A percentile compares a stretch with the other conserved stretches of the same genome.
Evolutionary conservation across 805 yeast genomes (phyloP).

Genomic region (Candida multigemmis): DNA sequence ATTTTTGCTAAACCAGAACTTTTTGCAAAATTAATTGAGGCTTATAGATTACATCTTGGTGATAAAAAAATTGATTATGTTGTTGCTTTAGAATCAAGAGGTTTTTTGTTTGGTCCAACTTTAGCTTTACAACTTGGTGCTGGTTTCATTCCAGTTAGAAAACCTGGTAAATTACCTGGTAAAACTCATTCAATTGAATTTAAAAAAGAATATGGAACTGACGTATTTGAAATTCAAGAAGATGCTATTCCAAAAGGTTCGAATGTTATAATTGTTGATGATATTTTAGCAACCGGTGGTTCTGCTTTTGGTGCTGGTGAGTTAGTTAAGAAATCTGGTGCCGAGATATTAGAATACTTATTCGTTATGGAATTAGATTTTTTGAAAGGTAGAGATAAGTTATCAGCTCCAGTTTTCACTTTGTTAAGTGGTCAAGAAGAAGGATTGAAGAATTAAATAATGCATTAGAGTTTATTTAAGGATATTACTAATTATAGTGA

Average conservation of each 20-base stretch:
- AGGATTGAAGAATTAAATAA: slow-evolving; percentile 12
- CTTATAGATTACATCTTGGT: slow-evolving; percentile 69
- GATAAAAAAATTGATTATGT: slow-evolving; percentile 70
- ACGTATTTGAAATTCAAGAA: slow-evolving; percentile 80
- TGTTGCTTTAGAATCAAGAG: slow-evolving; percentile 94
- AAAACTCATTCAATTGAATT: slow-evolving; percentile 61
- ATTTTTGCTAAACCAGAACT: slow-evolving; percentile 72
- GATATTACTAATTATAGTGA: no score
- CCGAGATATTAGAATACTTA: slow-evolving; percentile 66
- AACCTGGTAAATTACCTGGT: slow-evolving; percentile 94
- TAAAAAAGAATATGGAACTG: slow-evolving; percentile 89
- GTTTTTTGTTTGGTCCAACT: slow-evolving; percentile 93
- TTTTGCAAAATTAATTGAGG: slow-evolving; percentile 73
- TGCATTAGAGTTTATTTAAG: not conserved
- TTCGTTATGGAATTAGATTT: slow-evolving; percentile 94
- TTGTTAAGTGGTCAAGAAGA: slow-evolving; percentile 76
- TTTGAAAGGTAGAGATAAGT: slow-evolving; percentile 85
- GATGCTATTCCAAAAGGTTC: slow-evolving; percentile 75
- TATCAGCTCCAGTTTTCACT: slow-evolving; percentile 83
- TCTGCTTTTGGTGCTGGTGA: slow-evolving; percentile 92
- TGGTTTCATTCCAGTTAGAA: slow-evolving; percentile 93
- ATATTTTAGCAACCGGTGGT: slow-evolving; percentile 97
- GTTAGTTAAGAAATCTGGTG: slow-evolving; percentile 58
- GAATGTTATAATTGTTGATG: slow-evolving; percentile 84
- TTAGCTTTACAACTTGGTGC: slow-evolving; percentile 83